Evolutionary conservation across 371 early-diverging fungal genomes (phyloP), one percentile per base, ranked within the genome.

Genomic region (Rhizopus microsporus): DNA sequence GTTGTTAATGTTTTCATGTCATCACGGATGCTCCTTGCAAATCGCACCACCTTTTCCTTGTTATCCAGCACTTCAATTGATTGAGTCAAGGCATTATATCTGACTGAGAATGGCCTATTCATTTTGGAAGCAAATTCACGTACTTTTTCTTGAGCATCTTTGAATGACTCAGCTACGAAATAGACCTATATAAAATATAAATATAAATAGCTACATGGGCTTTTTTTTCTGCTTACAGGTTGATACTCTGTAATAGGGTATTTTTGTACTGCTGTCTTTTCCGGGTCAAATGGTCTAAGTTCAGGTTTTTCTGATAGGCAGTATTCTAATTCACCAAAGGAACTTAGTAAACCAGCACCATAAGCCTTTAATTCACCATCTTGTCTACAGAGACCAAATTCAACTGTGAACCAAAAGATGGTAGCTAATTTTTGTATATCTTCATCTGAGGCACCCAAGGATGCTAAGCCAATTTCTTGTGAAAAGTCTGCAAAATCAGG

Each of bases 321-420:
- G 67, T 96, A 94, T 75, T 94, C 95, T 33, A 98, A 77, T 77
- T 98, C 98, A 65, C 97, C 98, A 80, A 92, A 94, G n/a, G 94
- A 94, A 53, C 93, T 93, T 59, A 98, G 75, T 50, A 98, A 62
- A 34, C 98, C 98, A 0, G 97, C 97, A 48, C 98, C 98, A 69
- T 88, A 98, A 12, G 98, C 97, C 54, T 87, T 88, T 43, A 94
- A 68, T 60, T 87, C 82, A 51, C 79, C 83, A 12, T 83, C 89
- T 72, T 98, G 92, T 53, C 88, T 84, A 68, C 93, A 93, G 35
- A 98, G 69, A 15, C 98, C 98, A 79, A 96, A 96, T 72, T 97
- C 97, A 3, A 95, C 93, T 15, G 95, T 93, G 66, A 93, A 95
- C 94, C 95, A 93, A 69, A 91, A 93, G 51, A 96, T 93, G 30